Conservation (phyloP, 2,329 filamentous ascomycete genomes). For the Chaetomium strumarium region DNA sequence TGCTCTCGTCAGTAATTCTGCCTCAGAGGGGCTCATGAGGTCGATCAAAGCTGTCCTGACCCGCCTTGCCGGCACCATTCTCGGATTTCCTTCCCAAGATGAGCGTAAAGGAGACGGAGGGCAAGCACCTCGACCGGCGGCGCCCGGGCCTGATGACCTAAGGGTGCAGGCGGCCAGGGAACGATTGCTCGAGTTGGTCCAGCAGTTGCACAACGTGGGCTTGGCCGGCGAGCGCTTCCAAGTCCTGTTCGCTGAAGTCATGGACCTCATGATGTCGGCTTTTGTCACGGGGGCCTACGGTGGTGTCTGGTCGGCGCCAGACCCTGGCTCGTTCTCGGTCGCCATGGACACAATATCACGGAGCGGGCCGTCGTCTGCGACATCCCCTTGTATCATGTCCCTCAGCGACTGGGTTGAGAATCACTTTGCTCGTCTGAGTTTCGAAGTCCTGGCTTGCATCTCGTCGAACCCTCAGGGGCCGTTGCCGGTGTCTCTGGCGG, state of each 20-base stretch:
- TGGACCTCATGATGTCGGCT: constrained; percentile 58
- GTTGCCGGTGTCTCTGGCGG: constrained; percentile 41
- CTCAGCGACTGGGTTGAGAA: constrained; percentile 64
- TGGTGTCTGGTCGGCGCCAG: constrained; percentile 51
- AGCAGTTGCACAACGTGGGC: constrained; percentile 57
- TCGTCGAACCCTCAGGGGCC: constrained; percentile 30
- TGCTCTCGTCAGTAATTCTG: constrained; percentile 59
- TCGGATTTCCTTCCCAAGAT: constrained; percentile 32
- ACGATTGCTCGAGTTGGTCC: constrained; percentile 51
- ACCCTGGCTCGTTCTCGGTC: constrained; percentile 24
- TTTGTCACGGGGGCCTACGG: constrained; percentile 58
- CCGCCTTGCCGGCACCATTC: constrained; percentile 45
- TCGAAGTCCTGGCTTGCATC: constrained; percentile 52
- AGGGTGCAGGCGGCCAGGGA: constrained; percentile 38
- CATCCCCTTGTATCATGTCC: constrained; percentile 51
- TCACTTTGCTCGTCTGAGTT: constrained; percentile 57
- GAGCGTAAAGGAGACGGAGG: background rate
- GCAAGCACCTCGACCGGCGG: constrained; percentile 17
- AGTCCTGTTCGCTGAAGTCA: constrained; percentile 64
- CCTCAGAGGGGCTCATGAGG: constrained; percentile 46
- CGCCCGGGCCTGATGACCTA: constrained; percentile 26
- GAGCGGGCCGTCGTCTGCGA: constrained; percentile 30
- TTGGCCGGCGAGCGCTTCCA: constrained; percentile 65
- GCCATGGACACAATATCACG: constrained; percentile 24
- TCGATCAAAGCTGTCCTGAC: constrained; percentile 51